Percentiles rank a stretch among this genome's conserved stretches.
These are phyloP conservation scores for Podospora fimiseda DNA, from an alignment of 495 filamentous ascomycete species.

Conservation along the genomic window DNA sequence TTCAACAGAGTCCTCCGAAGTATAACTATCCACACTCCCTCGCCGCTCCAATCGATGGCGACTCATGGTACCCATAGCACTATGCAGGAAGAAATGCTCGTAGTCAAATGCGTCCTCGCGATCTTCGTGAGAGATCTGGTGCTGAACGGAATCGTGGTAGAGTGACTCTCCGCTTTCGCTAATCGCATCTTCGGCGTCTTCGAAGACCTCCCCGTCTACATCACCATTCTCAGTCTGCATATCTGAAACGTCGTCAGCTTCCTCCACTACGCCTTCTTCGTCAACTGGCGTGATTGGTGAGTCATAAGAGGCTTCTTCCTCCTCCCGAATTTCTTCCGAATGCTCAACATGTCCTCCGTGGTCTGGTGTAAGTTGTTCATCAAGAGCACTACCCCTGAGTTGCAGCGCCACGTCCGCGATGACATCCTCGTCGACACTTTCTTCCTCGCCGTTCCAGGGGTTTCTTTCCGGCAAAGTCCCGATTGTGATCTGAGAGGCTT, in stretches of 20 bases:
- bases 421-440: conserved; percentile 22
- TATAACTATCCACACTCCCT: conserved; percentile 49
- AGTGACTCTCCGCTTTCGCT: conserved; percentile 49
- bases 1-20: conserved; percentile 66
- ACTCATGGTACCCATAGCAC: conserved; percentile 69
- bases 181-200: conserved; percentile 29
- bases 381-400: conserved; percentile 3
- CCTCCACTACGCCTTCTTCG: not conserved
- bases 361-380: conserved; percentile 19
- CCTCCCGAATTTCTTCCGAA: conserved; percentile 11
- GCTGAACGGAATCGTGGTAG: conserved; percentile 51
- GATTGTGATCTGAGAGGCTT: conserved; percentile 15
- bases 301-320: not conserved
- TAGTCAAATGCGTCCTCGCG: conserved; percentile 97
- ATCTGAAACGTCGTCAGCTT: conserved; percentile 28
- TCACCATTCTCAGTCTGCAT: conserved; percentile 34
- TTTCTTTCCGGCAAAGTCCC: conserved; percentile 16
- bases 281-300: not conserved
- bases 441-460: conserved; percentile 33
- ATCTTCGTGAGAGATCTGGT: conserved; percentile 71
- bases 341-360: conserved; percentile 6
- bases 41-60: conserved; percentile 40
- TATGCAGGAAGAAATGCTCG: conserved; percentile 89
- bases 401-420: not conserved
- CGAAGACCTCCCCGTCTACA: conserved; percentile 17